Base-by-base conservation (phyloP, 2,329 filamentous ascomycete species). In the Bimuria novae-zelandiae region DNA sequence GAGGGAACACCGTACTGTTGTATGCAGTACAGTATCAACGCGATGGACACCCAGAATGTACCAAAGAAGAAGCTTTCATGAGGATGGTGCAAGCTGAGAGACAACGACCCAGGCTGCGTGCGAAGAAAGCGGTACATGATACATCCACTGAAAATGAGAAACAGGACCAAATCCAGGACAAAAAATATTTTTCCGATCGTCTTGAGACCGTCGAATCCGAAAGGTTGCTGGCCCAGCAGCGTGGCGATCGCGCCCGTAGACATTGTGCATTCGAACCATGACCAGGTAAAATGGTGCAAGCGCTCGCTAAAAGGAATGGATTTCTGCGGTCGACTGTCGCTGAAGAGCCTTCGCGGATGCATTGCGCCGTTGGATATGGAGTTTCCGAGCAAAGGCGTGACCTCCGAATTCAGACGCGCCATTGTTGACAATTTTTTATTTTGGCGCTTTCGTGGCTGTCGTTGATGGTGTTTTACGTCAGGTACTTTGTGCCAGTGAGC, bases 191-290 rank as follows among this genome's bases (percentile, higher is more conserved):
- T 77, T 0, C 88, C 88, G 46, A 90, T 86, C 3, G 81, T 80
- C 4, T 74, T 70, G 1, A 90, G 75, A 0, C 88, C 88, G 0
- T 75, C 67, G 69, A 92, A 92, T 63, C 87, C 82, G 10, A 61
- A 59, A 80, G 17, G 59, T 29, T 67, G 88, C 86, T 57, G 79
- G 75, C 54, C 84, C 81, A 17, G 80, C 77, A 54, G 89, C 76
- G 17, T 87, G 66, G 1, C 88, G 80, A 92, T 72, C 0, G 87
- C 89, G 32, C 88, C 88, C 0, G 87, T 89, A 37, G 84, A 87
- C 88, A 91, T 91, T 1, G 86, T 86, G 36, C 86, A 77, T 2
- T 87, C 89, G 71, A 86, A 92, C 87, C 87, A 90, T 1, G 16
- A 84, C 85, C 86, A 67, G 11, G 62, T 63, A 17, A 67, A 64